Evolutionary conservation across 2,329 filamentous ascomycete species (phyloP).

Genomic region (Xylaria sp.): DNA sequence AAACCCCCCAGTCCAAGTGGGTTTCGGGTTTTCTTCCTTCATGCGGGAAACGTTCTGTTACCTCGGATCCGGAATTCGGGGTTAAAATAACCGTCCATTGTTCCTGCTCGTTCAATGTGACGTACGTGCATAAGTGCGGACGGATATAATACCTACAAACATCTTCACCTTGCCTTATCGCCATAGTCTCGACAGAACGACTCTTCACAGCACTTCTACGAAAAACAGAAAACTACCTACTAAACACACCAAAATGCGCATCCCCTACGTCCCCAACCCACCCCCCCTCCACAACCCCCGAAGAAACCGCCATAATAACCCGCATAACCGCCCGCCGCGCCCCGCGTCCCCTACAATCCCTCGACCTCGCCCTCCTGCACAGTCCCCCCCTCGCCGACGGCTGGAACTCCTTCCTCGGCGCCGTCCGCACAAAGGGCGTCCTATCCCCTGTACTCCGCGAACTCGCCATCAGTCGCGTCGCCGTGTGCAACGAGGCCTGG

Average conservation of each 20-base stretch:
- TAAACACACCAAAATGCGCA: constrained; percentile 47
- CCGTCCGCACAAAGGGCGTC: constrained; percentile 50
- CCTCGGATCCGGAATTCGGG: no score
- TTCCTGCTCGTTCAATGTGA: no score
- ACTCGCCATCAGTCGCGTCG: constrained; percentile 74
- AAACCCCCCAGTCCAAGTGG: no score
- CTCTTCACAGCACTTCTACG: no score
- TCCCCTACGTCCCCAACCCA: constrained; percentile 58
- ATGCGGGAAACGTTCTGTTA: no score
- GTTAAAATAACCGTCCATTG: no score
- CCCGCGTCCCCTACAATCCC: constrained; percentile 64
- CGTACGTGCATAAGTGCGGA: no score
- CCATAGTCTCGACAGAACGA: no score
- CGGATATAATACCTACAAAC: no score
- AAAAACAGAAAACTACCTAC: no score
- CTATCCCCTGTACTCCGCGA: constrained; percentile 59
- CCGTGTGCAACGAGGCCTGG: constrained; percentile 73
- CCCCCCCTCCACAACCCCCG: constrained; percentile 38
- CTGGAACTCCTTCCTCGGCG: constrained; percentile 65
- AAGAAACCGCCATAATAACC: constrained; percentile 53
- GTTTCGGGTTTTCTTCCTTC: no score
- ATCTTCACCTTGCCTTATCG: no score
- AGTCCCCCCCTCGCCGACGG: constrained; percentile 69
- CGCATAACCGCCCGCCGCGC: constrained; percentile 61
- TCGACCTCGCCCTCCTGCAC: constrained; percentile 74